Evolutionary conservation across 768 basidiomycete species (phyloP).

Genomic region (Mycena latifolia): DNA sequence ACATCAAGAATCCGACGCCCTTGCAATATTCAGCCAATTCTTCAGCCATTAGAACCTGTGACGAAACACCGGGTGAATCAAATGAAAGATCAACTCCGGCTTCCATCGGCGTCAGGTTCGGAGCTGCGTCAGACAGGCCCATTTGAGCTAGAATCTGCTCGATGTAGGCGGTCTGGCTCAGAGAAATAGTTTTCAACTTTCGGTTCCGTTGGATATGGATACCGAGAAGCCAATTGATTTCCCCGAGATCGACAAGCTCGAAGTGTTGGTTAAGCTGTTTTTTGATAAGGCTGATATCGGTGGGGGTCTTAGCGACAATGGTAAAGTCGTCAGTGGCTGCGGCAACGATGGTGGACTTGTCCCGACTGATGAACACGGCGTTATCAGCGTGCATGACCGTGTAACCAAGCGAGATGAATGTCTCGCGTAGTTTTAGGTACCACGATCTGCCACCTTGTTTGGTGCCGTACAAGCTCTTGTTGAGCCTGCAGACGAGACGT

Average conservation of each 20-base stretch:
- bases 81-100: neutral
- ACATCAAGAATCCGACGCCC: too few relatives aligned
- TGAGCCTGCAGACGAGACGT: constrained; percentile 24
- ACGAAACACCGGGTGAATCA: too few relatives aligned
- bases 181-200: neutral
- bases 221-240: constrained; percentile 43
- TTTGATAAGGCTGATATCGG: constrained; percentile 31
- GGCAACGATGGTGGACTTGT: constrained; percentile 26
- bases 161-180: constrained; percentile 6
- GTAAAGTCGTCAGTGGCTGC: constrained; percentile 39
- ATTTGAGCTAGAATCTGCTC: constrained; percentile 6
- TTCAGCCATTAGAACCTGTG: too few relatives aligned
- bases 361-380: constrained; percentile 30
- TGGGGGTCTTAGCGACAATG: constrained; percentile 36
- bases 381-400: constrained; percentile 19
- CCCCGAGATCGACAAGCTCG: constrained; percentile 41
- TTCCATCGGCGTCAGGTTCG: neutral
- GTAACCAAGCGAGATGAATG: constrained; percentile 18
- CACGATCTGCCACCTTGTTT: constrained; percentile 46
- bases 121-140: constrained; percentile 6
- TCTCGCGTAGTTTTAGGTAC: constrained; percentile 36
- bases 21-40: too few relatives aligned
- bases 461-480: constrained; percentile 15
- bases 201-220: constrained; percentile 38
- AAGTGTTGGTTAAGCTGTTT: constrained; percentile 23